These are phyloP conservation scores for Debaryomyces psychrophilus DNA, from an alignment of 1,139 yeast species.

Conservation along the genomic window DNA sequence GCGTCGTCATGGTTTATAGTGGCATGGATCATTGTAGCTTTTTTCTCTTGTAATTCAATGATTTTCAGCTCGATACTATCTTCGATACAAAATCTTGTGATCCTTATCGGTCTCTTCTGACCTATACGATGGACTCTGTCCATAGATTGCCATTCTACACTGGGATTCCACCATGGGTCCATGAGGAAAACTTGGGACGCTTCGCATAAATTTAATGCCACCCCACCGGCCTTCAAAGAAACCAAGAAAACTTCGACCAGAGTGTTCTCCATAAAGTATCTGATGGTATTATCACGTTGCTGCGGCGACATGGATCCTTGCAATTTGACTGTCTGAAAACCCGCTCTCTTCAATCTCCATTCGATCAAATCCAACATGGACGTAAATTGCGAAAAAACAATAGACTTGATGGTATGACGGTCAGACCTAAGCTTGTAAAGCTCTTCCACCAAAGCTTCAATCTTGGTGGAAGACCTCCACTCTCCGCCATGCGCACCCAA, in stretches of 20 bases:
- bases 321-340: conserved; percentile 87
- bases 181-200: conserved; percentile 93
- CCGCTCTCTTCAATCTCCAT: conserved; percentile 93
- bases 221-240: conserved; percentile 97
- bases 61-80: conserved; percentile 96
- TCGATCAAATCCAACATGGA: conserved; percentile 95
- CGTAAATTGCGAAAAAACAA: conserved; percentile 95
- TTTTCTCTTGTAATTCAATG: conserved; percentile 92
- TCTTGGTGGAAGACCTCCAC: conserved; percentile 94
- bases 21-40: conserved; percentile 97
- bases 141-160: conserved; percentile 97
- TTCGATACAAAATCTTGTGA: conserved; percentile 89
- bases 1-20: conserved; percentile 91
- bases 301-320: conserved; percentile 97
- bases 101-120: conserved; percentile 91
- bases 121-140: conserved; percentile 98
- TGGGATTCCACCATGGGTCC: conserved; percentile 99
- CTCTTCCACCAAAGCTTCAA: conserved; percentile 94
- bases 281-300: conserved; percentile 89
- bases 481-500: conserved; percentile 70
- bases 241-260: conserved; percentile 91
- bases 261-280: conserved; percentile 88
- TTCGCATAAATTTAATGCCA: conserved; percentile 91
- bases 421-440: conserved; percentile 84
- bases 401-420: conserved; percentile 85